A percentile compares a stretch with the other conserved stretches of the same genome.
phyloP scores from a whole-genome alignment of 192 early-diverging fungal species.

The Coemansia sp. region DNA sequence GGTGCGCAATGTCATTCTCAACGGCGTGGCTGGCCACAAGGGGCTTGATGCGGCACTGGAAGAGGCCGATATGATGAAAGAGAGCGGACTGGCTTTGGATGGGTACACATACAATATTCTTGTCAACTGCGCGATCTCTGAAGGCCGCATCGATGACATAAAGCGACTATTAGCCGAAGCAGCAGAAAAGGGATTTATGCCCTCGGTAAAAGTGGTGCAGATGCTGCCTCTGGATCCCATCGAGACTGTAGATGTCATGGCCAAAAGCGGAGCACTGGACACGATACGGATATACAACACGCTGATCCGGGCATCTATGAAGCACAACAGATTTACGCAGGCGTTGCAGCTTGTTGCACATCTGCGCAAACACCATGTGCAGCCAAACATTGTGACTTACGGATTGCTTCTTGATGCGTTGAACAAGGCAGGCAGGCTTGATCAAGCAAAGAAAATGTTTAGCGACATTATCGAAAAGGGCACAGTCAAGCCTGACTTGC shows the following conservation, averaged over 20 bases:
- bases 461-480: conserved; percentile 14
- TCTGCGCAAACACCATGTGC: conserved; percentile 24
- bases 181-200: conserved; percentile 24
- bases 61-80: conserved; percentile 36
- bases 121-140: conserved; percentile 22
- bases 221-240: conserved; percentile 21
- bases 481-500: conserved; percentile 28
- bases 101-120: conserved; percentile 35
- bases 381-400: conserved; percentile 45
- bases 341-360: conserved; percentile 38
- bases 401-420: conserved; percentile 44
- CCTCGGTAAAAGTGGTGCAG: conserved; percentile 24
- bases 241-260: conserved; percentile 27
- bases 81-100: conserved; percentile 27
- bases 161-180: conserved; percentile 17
- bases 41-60: conserved; percentile 32
- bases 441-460: conserved; percentile 41
- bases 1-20: conserved; percentile 43
- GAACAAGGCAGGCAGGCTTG: conserved; percentile 39
- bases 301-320: conserved; percentile 32
- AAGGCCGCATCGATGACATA: conserved; percentile 22
- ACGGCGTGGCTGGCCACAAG: conserved; percentile 21
- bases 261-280: conserved; percentile 12
- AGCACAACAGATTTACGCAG: conserved; percentile 32
- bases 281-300: conserved; percentile 42